Conservation (phyloP, 805 yeast genomes). For the Vanderwaltozyma verrucispora region DNA sequence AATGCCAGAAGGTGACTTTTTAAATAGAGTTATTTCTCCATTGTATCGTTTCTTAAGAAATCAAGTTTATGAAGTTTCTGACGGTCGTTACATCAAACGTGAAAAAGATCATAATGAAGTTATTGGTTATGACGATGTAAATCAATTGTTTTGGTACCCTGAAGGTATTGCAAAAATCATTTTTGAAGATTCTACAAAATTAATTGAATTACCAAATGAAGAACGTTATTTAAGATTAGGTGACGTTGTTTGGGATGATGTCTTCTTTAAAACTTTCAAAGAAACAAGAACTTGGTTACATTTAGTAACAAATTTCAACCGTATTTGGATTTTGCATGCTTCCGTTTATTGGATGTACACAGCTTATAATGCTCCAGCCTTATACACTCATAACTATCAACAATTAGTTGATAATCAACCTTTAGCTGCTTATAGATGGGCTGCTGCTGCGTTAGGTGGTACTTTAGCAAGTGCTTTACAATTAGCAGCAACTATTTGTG, state of each 20-base stretch:
- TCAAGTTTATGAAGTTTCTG: slow-evolving; percentile 71
- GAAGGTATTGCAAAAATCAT: slow-evolving; percentile 93
- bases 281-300: slow-evolving; percentile 98
- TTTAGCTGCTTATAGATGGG: slow-evolving; percentile 85
- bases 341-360: slow-evolving; percentile 90
- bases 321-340: slow-evolving; percentile 95
- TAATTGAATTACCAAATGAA: slow-evolving; percentile 79
- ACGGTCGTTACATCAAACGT: slow-evolving; percentile 76
- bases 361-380: slow-evolving; percentile 84
- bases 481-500: slow-evolving; percentile 77
- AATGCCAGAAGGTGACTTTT: slow-evolving; percentile 78
- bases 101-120: slow-evolving; percentile 74
- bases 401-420: slow-evolving; percentile 82
- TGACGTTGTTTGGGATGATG: slow-evolving; percentile 85
- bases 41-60: slow-evolving; percentile 68
- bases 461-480: slow-evolving; percentile 73
- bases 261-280: slow-evolving; percentile 89
- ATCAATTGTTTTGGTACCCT: slow-evolving; percentile 98
- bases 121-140: slow-evolving; percentile 95
- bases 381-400: slow-evolving; percentile 78
- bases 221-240: slow-evolving; percentile 87
- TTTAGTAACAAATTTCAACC: slow-evolving; percentile 86
- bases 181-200: slow-evolving; percentile 83
- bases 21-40: slow-evolving; percentile 90
- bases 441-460: slow-evolving; percentile 90